Evolutionary conservation across 495 filamentous ascomycete genomes (phyloP).

Genomic region (Daldinia caldariorum): DNA sequence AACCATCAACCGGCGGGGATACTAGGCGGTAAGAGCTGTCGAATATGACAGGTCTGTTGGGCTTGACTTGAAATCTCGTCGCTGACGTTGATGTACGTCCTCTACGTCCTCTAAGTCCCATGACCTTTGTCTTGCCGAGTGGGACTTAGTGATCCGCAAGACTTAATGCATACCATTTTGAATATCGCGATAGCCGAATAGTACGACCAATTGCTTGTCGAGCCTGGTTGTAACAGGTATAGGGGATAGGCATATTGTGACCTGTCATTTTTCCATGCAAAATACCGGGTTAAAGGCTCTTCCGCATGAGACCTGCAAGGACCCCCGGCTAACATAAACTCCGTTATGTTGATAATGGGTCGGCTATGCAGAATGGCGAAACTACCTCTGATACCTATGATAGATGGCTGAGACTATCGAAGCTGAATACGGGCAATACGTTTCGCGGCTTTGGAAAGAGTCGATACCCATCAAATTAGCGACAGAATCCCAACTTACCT

Average conservation of each 20-base stretch:
- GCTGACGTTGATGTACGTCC: slow-evolving; percentile 36
- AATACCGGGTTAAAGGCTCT: slow-evolving; percentile 42
- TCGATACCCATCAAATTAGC: slow-evolving; percentile 23
- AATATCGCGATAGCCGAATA: slow-evolving; percentile 46
- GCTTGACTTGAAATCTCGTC: slow-evolving; percentile 21
- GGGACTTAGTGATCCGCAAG: slow-evolving; percentile 37
- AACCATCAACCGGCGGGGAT: slow-evolving; percentile 24
- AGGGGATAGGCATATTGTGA: slow-evolving; percentile 37
- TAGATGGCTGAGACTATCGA: slow-evolving; percentile 23
- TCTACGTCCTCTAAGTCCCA: slow-evolving; percentile 40
- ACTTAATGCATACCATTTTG: slow-evolving; percentile 39
- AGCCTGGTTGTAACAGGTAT: slow-evolving; percentile 29
- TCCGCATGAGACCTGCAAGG: slow-evolving; percentile 45
- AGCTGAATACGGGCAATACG: slow-evolving; percentile 22
- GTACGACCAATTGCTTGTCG: slow-evolving; percentile 38
- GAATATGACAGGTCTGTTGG: slow-evolving; percentile 36
- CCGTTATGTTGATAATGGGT: slow-evolving; percentile 45
- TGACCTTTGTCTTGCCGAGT: slow-evolving; percentile 23
- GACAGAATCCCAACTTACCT: neutral
- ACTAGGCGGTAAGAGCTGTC: slow-evolving; percentile 29
- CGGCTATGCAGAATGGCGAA: slow-evolving; percentile 39
- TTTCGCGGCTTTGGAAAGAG: slow-evolving; percentile 32
- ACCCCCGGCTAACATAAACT: slow-evolving; percentile 45
- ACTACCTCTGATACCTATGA: slow-evolving; percentile 39
- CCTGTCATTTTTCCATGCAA: slow-evolving; percentile 43